Conservation (phyloP, 352 stramenopile species). For the Stramenopiles sp. region DNA sequence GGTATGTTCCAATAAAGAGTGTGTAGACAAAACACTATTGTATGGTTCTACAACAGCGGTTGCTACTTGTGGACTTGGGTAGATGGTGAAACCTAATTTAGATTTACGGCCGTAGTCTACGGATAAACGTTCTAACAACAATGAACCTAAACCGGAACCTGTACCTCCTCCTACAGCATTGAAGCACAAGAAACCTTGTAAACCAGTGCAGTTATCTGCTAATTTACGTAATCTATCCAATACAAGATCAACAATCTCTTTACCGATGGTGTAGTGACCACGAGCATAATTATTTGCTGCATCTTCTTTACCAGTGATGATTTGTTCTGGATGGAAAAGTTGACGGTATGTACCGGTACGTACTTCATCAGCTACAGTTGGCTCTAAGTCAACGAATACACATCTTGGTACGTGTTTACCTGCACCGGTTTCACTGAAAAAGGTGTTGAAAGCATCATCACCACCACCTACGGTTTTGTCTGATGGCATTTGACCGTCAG, state of each 20-base stretch:
- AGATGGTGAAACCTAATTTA: slow-evolving; percentile 90
- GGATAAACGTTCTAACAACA: no score
- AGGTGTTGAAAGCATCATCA: slow-evolving; percentile 91
- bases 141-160: slow-evolving; percentile 86
- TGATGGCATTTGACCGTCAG: slow-evolving; percentile 69
- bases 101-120: slow-evolving; percentile 92
- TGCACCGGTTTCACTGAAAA: slow-evolving; percentile 47
- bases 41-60: slow-evolving; percentile 94
- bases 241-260: slow-evolving; percentile 88
- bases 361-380: slow-evolving; percentile 89
- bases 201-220: slow-evolving; percentile 86
- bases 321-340: slow-evolving; percentile 92
- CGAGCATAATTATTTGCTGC: slow-evolving; percentile 70
- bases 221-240: slow-evolving; percentile 89
- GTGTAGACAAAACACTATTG: slow-evolving; percentile 86
- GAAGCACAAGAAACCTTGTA: slow-evolving; percentile 98
- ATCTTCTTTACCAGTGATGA: slow-evolving; percentile 94
- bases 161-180: slow-evolving; percentile 93
- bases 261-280: slow-evolving; percentile 69
- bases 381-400: slow-evolving; percentile 91
- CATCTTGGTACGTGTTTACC: slow-evolving; percentile 92
- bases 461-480: slow-evolving; percentile 72
- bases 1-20: slow-evolving; percentile 87
- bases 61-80: slow-evolving; percentile 82
- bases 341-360: slow-evolving; percentile 79